phyloP scores from a whole-genome alignment of 371 early-diverging fungal species.

The Rhizopus stolonifer region DNA sequence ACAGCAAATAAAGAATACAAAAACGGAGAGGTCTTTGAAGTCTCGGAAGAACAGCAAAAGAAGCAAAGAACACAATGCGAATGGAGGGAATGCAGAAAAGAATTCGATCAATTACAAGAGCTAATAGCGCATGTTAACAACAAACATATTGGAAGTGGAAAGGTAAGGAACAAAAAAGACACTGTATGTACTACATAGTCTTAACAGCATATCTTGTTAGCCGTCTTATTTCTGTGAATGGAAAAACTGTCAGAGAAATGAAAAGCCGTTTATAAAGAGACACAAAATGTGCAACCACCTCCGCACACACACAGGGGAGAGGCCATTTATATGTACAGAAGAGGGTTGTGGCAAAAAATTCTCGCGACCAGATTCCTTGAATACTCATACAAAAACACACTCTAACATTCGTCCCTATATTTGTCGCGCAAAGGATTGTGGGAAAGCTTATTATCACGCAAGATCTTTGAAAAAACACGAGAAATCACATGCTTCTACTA shows the following conservation, averaged over 20 bases:
- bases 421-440: constrained; percentile 65
- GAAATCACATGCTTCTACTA: constrained; percentile 49
- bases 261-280: constrained; percentile 82
- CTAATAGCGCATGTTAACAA: constrained; percentile 65
- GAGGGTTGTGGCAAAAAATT: constrained; percentile 80
- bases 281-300: constrained; percentile 90
- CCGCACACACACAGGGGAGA: constrained; percentile 85
- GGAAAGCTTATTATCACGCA: constrained; percentile 79
- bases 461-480: constrained; percentile 80
- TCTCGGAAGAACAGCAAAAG: constrained; percentile 1
- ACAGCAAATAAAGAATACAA: constrained; percentile 23
- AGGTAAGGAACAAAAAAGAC: constrained; percentile 30
- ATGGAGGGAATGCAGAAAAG: constrained; percentile 59
- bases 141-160: constrained; percentile 65
- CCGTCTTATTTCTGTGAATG: constrained; percentile 81
- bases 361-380: constrained; percentile 84
- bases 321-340: constrained; percentile 58
- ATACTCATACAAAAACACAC: constrained; percentile 88
- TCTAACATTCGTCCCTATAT: constrained; percentile 73
- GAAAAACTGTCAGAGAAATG: constrained; percentile 74
- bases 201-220: constrained; percentile 15
- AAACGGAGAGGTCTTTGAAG: constrained; percentile 12
- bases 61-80: constrained; percentile 36
- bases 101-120: constrained; percentile 46
- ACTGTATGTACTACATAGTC: background rate